phyloP scores from a whole-genome alignment of 805 yeast species.

The Metschnikowia baotianmanensis region DNA sequence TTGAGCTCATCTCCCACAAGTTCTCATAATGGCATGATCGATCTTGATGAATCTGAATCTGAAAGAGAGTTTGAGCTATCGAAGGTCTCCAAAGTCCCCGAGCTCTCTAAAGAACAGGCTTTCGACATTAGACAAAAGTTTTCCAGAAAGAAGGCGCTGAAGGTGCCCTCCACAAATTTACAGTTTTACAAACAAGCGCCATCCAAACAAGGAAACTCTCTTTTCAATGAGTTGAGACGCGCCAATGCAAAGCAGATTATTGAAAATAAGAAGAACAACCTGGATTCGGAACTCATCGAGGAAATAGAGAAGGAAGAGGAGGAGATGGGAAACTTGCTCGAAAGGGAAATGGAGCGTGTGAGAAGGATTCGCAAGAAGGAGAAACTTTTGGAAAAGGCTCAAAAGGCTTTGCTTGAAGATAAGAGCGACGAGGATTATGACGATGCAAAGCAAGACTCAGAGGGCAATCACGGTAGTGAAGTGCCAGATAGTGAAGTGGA shows the following conservation, averaged over 20 bases:
- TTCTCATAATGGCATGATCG: slow-evolving; percentile 17
- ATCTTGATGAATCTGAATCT: slow-evolving; percentile 32
- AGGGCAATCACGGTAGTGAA: slow-evolving; percentile 18
- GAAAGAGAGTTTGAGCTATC: slow-evolving; percentile 6
- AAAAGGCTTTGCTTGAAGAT: slow-evolving; percentile 26
- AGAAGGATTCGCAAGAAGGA: slow-evolving; percentile 44
- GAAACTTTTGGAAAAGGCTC: slow-evolving; percentile 37
- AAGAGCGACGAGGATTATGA: slow-evolving; percentile 16
- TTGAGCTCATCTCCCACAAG: slow-evolving; percentile 28
- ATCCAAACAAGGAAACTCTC: slow-evolving; percentile 15
- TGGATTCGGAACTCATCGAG: slow-evolving; percentile 28
- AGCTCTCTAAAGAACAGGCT: slow-evolving; percentile 31
- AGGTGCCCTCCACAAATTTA: background rate
- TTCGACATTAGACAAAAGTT: slow-evolving; percentile 33
- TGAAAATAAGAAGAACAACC: slow-evolving; percentile 20
- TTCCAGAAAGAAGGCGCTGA: slow-evolving; percentile 22
- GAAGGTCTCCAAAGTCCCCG: slow-evolving; percentile 25
- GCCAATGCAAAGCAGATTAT: slow-evolving; percentile 47
- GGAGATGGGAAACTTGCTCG: slow-evolving; percentile 44
- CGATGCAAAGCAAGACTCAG: slow-evolving; percentile 6
- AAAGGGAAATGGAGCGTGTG: slow-evolving; percentile 50
- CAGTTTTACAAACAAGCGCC: slow-evolving; percentile 9
- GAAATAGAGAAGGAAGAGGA: slow-evolving; percentile 44
- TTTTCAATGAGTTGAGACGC: slow-evolving; percentile 37
- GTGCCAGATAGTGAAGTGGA: slow-evolving; percentile 20